Conservation (phyloP, 2,329 filamentous ascomycete species). For the Colletotrichum sp. region DNA sequence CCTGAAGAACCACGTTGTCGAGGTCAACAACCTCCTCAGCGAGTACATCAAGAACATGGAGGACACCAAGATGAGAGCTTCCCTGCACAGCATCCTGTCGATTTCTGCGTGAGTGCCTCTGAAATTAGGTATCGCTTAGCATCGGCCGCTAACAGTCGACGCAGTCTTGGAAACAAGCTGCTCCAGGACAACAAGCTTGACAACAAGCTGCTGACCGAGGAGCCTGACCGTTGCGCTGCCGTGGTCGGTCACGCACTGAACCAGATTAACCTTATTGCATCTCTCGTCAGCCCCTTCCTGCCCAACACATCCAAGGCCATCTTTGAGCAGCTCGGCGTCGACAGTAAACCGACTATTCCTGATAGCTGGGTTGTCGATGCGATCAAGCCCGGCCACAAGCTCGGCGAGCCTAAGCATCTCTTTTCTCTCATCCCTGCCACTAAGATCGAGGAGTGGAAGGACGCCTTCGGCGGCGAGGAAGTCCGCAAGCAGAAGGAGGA, state of each 20-base stretch:
- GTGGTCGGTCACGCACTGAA: slow-evolving; percentile 84
- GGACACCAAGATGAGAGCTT: slow-evolving; percentile 72
- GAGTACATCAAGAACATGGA: slow-evolving; percentile 74
- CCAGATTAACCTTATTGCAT: slow-evolving; percentile 81
- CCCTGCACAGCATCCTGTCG: slow-evolving; percentile 68
- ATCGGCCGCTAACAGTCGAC: not conserved
- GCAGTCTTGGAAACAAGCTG: slow-evolving; percentile 50
- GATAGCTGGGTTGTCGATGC: slow-evolving; percentile 67
- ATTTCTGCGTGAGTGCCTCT: slow-evolving; percentile 55
- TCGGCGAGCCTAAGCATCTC: slow-evolving; percentile 79
- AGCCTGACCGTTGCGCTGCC: slow-evolving; percentile 58
- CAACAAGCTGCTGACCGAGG: slow-evolving; percentile 58
- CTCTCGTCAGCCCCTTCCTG: slow-evolving; percentile 83
- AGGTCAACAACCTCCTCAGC: slow-evolving; percentile 70
- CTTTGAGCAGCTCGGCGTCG: slow-evolving; percentile 73
- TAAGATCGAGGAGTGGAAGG: slow-evolving; percentile 84
- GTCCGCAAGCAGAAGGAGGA: slow-evolving; percentile 73
- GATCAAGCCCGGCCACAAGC: slow-evolving; percentile 76
- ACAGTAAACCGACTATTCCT: slow-evolving; percentile 61
- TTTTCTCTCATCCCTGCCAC: slow-evolving; percentile 84
- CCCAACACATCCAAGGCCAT: slow-evolving; percentile 79
- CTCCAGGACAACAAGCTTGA: slow-evolving; percentile 58
- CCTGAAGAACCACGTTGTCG: slow-evolving; percentile 59
- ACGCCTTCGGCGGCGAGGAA: slow-evolving; percentile 70
- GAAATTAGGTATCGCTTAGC: not conserved